Evolutionary conservation across 169 alveolate species (phyloP).

Genomic region (Cryptosporidium viatorum): DNA sequence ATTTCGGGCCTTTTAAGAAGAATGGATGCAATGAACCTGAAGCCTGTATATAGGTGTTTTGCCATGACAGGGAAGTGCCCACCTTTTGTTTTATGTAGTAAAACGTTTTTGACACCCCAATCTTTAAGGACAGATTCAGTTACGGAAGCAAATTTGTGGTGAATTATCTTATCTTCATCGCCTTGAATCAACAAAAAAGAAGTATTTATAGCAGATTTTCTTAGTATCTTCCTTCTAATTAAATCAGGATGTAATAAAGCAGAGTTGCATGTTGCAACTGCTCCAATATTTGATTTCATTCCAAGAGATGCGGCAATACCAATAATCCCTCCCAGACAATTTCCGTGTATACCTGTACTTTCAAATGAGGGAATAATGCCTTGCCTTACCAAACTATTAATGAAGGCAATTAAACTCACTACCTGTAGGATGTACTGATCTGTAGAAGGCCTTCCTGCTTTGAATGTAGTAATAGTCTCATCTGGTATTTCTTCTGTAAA

Average conservation of each 20-base stretch:
- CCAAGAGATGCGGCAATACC: constrained; percentile 71
- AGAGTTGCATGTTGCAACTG: constrained; percentile 58
- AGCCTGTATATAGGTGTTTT: constrained; percentile 59
- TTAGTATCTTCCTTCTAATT: constrained; percentile 51
- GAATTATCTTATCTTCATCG: constrained; percentile 33
- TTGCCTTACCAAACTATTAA: constrained; percentile 41
- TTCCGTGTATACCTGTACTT: constrained; percentile 59
- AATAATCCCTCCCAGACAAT: constrained; percentile 69
- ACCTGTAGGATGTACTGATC: constrained; percentile 8
- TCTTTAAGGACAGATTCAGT: constrained; percentile 34
- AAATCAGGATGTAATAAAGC: constrained; percentile 66
- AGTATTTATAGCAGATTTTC: constrained; percentile 22
- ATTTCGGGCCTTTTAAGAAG: constrained; percentile 49
- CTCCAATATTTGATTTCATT: constrained; percentile 50
- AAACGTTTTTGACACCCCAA: constrained; percentile 67
- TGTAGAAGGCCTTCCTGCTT: constrained; percentile 53
- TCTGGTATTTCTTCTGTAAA: constrained; percentile 16
- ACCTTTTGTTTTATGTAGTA: constrained; percentile 41
- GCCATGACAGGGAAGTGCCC: constrained; percentile 56
- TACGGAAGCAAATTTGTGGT: constrained; percentile 32
- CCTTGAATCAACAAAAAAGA: constrained; percentile 58
- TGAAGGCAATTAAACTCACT: constrained; percentile 62
- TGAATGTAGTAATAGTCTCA: constrained; percentile 31
- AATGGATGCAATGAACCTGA: constrained; percentile 70
- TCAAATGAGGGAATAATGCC: constrained; percentile 63